Evolutionary conservation across 495 filamentous ascomycete genomes (phyloP).

Genomic region (Talaromyces wortmannii): DNA sequence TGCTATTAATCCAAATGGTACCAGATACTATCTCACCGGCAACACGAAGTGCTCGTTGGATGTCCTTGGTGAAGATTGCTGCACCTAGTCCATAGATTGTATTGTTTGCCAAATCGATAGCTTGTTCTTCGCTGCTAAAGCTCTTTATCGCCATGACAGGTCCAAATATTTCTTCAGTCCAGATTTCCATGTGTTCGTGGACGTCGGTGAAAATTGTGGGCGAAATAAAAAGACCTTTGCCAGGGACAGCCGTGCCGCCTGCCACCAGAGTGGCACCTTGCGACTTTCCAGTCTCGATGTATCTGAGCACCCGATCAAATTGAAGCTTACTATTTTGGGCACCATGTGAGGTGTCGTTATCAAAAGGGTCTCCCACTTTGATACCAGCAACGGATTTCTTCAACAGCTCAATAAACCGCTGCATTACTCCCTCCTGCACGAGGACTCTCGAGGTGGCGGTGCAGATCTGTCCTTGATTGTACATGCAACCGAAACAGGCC

Average conservation of each 20-base stretch:
- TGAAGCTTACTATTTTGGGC: conserved; percentile 44
- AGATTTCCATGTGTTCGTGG: conserved; percentile 72
- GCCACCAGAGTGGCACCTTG: conserved; percentile 8
- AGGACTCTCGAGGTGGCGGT: conserved; percentile 82
- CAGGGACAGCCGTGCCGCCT: conserved; percentile 37
- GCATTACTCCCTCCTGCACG: conserved; percentile 72
- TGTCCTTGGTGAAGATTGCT: conserved; percentile 20
- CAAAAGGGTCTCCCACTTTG: conserved; percentile 45
- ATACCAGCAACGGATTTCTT: conserved; percentile 4
- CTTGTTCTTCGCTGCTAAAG: conserved; percentile 78
- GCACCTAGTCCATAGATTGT: conserved; percentile 22
- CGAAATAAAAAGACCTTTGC: conserved; percentile 73
- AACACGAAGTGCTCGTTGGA: conserved; percentile 14
- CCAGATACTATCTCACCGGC: conserved; percentile 15
- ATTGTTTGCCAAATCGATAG: conserved; percentile 67
- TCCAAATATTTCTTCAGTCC: conserved; percentile 81
- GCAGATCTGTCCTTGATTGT: conserved; percentile 86
- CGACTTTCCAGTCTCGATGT: conserved; percentile 24
- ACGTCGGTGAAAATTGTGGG: conserved; percentile 78
- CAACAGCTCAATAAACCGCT: conserved; percentile 82
- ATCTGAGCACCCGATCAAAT: conserved; percentile 22
- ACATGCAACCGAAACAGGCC: conserved; percentile 69
- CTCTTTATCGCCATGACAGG: conserved; percentile 78
- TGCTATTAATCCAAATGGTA: conserved; percentile 28
- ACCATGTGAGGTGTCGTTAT: conserved; percentile 51